Conservation (phyloP, 2,329 filamentous ascomycete species). For the Cladosporium sp. region DNA sequence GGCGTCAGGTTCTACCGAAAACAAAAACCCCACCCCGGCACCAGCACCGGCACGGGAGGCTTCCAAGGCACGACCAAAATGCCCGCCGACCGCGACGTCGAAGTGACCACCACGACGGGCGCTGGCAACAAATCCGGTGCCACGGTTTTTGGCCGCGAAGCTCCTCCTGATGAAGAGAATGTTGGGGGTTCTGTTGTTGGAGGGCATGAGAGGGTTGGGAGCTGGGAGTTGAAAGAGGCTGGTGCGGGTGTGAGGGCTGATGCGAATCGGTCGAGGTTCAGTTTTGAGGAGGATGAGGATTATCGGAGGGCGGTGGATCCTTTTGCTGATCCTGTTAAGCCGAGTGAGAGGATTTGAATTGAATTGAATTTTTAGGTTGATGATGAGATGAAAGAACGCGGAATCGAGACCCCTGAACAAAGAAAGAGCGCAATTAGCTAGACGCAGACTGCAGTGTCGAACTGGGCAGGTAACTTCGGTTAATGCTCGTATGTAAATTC, state of each 20-base stretch:
- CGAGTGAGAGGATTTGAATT: slow-evolving; percentile 45
- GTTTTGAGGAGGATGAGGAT: slow-evolving; percentile 39
- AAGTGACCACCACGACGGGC: slow-evolving; percentile 34
- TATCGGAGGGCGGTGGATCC: slow-evolving; percentile 31
- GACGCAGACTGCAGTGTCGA: too few species aligned
- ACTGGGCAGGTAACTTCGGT: too few species aligned
- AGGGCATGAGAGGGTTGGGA: slow-evolving; percentile 51
- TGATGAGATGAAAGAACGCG: too few species aligned
- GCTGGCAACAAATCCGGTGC: slow-evolving; percentile 34
- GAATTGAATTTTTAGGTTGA: too few species aligned
- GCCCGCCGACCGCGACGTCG: slow-evolving; percentile 50
- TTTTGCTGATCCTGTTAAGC: slow-evolving; percentile 40
- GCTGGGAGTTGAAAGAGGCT: slow-evolving; percentile 51
- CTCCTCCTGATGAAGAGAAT: slow-evolving; percentile 22
- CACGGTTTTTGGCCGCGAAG: slow-evolving; percentile 5
- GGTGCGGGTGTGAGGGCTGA: slow-evolving; percentile 20
- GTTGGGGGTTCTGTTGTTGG: slow-evolving; percentile 29
- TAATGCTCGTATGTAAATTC: too few species aligned
- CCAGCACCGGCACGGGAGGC: too few species aligned
- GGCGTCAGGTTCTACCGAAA: slow-evolving; percentile 44
- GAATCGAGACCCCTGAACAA: too few species aligned
- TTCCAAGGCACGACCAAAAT: slow-evolving; percentile 54
- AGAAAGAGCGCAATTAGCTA: too few species aligned
- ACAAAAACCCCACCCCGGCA: slow-evolving; percentile 30
- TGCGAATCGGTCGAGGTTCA: slow-evolving; percentile 33